phyloP scores from a whole-genome alignment of 257 asterid species.

The Scutellaria galericulata region DNA sequence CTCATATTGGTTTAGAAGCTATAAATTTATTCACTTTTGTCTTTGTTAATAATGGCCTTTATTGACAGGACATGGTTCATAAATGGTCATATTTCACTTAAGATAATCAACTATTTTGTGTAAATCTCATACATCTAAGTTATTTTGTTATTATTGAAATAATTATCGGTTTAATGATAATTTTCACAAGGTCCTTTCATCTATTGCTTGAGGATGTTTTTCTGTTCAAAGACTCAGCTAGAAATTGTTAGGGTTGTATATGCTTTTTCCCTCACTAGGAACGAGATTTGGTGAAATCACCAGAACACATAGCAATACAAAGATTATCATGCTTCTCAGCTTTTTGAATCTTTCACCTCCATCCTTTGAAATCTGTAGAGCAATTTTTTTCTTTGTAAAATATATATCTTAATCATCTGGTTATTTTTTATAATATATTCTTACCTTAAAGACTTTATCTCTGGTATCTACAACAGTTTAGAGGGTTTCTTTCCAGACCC shows the following conservation, averaged over 20 bases:
- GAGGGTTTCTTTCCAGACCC: neutral
- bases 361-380: neutral
- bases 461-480: neutral
- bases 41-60: neutral
- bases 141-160: neutral
- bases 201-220: neutral
- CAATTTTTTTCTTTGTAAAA: neutral
- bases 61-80: neutral
- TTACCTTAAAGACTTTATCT: neutral
- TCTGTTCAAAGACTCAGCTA: neutral
- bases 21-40: neutral
- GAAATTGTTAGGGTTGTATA: neutral
- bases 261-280: neutral
- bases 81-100: neutral
- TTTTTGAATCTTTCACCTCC: neutral
- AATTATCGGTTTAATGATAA: constrained; percentile 7
- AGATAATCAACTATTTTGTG: neutral
- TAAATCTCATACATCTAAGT: neutral
- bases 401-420: neutral
- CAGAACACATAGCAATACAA: neutral
- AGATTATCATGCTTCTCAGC: neutral
- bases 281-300: neutral
- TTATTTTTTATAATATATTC: neutral
- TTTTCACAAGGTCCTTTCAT: neutral
- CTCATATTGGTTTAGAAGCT: neutral